phyloP scores from a whole-genome alignment of 352 stramenopile species.

The Pythium sp. region DNA sequence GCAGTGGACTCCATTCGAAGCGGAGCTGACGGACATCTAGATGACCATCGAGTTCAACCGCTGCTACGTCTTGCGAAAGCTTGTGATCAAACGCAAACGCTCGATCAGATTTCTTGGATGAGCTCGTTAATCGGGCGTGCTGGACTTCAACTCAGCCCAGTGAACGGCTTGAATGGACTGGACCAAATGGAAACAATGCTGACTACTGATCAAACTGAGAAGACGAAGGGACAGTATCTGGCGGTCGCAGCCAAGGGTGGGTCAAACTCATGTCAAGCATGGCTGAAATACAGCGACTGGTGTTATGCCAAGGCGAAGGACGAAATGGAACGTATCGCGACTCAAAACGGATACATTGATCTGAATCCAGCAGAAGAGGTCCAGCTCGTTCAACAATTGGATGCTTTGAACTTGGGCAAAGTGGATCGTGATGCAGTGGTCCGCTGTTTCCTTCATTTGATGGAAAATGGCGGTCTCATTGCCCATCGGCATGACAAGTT shows the following conservation, averaged over 20 bases:
- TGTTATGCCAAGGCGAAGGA: slow-evolving; percentile 54
- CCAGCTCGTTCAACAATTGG: slow-evolving; percentile 34
- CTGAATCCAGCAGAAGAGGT: slow-evolving; percentile 42
- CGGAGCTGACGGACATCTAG: neutral
- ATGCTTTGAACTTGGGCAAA: slow-evolving; percentile 34
- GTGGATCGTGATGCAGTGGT: slow-evolving; percentile 33
- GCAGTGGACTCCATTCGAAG: neutral
- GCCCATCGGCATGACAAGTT: slow-evolving; percentile 35
- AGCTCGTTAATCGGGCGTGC: neutral
- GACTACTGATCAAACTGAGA: slow-evolving; percentile 16
- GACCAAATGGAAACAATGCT: slow-evolving; percentile 9
- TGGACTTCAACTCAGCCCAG: neutral
- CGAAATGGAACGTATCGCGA: slow-evolving; percentile 37
- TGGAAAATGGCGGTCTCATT: slow-evolving; percentile 47
- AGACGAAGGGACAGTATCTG: slow-evolving; percentile 18
- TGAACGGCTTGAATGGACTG: neutral
- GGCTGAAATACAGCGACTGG: slow-evolving; percentile 71
- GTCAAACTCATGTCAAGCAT: slow-evolving; percentile 41
- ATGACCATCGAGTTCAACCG: neutral
- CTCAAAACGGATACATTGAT: slow-evolving; percentile 51
- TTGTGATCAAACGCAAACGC: slow-evolving; percentile 20
- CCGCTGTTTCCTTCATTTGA: slow-evolving; percentile 44
- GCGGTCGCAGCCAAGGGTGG: slow-evolving; percentile 32
- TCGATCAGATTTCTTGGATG: slow-evolving; percentile 16
- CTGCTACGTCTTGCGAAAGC: slow-evolving; percentile 33